Conservation (phyloP, 2,329 filamentous ascomycete species). For the Phaeosphaeriaceae sp. region DNA sequence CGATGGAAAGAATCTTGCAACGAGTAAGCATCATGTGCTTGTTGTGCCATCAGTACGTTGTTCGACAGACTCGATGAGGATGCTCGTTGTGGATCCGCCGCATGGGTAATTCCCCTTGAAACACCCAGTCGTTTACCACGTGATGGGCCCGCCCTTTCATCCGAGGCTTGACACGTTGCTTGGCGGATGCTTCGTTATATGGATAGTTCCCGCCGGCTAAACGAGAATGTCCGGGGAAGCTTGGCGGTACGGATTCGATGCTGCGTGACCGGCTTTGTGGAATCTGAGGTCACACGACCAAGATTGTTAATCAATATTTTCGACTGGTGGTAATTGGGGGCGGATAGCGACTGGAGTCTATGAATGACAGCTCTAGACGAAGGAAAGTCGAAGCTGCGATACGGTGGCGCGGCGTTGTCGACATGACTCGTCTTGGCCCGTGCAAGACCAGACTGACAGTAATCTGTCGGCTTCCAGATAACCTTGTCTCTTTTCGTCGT, state of each 20-base stretch:
- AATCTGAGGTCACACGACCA: background rate
- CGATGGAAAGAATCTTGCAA: background rate
- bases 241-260: slow-evolving; percentile 1
- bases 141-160: slow-evolving; percentile 17
- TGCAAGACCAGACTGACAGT: too few species aligned
- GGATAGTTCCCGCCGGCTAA: slow-evolving; percentile 34
- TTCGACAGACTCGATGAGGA: too few species aligned
- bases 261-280: background rate
- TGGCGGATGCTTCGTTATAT: background rate
- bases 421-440: too few species aligned
- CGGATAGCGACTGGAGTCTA: background rate
- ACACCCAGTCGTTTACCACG: background rate
- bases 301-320: background rate
- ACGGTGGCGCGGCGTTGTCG: too few species aligned
- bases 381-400: too few species aligned
- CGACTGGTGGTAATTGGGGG: background rate
- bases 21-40: background rate
- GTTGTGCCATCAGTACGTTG: background rate
- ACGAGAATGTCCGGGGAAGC: slow-evolving; percentile 9
- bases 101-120: slow-evolving; percentile 4
- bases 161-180: slow-evolving; percentile 17
- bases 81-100: background rate
- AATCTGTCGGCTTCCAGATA: too few species aligned
- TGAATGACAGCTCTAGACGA: background rate
- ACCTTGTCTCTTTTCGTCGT: too few species aligned